Evolutionary conservation across 176 grass and related monocot genomes (phyloP).

Genomic region (Juncus effusus): DNA sequence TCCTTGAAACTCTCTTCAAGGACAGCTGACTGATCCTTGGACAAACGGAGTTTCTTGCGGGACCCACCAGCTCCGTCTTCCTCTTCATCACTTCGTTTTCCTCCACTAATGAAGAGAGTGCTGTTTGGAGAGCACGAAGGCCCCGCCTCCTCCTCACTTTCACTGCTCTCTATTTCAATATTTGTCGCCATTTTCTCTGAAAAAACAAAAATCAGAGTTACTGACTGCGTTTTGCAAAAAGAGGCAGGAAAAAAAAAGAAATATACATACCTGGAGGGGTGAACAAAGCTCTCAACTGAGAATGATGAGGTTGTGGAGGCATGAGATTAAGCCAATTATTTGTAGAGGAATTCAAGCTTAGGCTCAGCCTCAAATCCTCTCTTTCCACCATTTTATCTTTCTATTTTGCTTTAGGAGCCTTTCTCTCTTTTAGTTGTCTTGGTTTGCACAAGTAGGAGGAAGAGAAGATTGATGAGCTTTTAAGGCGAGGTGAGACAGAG

Average conservation of each 20-base stretch:
- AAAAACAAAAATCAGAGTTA: background rate
- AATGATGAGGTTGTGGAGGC: constrained; percentile 3
- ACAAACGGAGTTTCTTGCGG: constrained; percentile 86
- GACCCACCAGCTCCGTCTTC: constrained; percentile 43
- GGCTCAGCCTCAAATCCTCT: constrained; percentile 53
- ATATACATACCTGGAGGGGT: constrained; percentile 25
- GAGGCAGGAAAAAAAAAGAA: too few relatives aligned
- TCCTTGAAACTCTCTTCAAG: constrained; percentile 92
- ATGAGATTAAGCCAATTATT: constrained; percentile 20
- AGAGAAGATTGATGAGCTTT: constrained; percentile 24
- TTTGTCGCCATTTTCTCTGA: constrained; percentile 24
- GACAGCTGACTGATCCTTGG: constrained; percentile 72
- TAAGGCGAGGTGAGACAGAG: constrained; percentile 19
- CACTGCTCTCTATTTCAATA: constrained; percentile 23
- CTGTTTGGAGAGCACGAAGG: constrained; percentile 70
- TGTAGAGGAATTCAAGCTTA: constrained; percentile 43
- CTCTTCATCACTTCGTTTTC: constrained; percentile 53
- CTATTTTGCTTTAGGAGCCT: constrained; percentile 9
- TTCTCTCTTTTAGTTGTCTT: background rate
- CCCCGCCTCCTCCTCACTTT: constrained; percentile 44
- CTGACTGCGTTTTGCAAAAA: too few relatives aligned
- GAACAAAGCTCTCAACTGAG: constrained; percentile 35
- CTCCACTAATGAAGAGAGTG: constrained; percentile 45
- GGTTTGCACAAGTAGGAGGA: constrained; percentile 13
- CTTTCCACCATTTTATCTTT: constrained; percentile 27